Evolutionary conservation across 495 filamentous ascomycete species (phyloP), one percentile per base, ranked within the genome.

Genomic region (Annulohypoxylon nitens): DNA sequence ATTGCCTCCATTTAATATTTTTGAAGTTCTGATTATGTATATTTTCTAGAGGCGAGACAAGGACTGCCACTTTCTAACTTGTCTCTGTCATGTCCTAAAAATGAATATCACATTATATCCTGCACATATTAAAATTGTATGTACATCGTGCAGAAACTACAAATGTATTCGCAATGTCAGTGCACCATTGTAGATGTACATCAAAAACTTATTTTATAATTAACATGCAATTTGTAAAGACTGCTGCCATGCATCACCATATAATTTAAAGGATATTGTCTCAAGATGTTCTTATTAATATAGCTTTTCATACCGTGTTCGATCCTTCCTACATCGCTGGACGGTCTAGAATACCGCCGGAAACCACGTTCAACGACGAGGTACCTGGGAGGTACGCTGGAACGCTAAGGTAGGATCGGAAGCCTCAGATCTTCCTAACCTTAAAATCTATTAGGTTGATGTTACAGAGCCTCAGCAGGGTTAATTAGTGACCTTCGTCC

Each of bases 391-490:
- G 43, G 60, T 62, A 62, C 60, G 34, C 36, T 45, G 39, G 16
- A 33, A 62, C 25, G 60, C 60, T 54, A 54, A 53, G 61, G 61
- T 64, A 54, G 61, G 61, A 64, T 64, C 47, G 53, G 33, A 37
- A 18, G 18, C 36, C 20, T 57, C 30, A 57, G 53, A 57, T 57
- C 53, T 57, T 47, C 23, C 23, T 45, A 54, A 69, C 48, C 47
- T 69, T 37, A 57, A 69, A 55, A 26, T 61, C 48, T 51, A 59
- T 53, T 54, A 54, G 23, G 25, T 54, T 23, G 20, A 23, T 23
- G 20, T 23, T 51, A 54, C 53, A 57, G 53, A 57, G 53, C 53
- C 67, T 61, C 67, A 70, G 26, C 60, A 69, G 41, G 65, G 50
- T 70, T 37, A 39, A 25, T 57, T 57, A 61, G 48, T 7, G 43